Base-by-base conservation (phyloP, 805 yeast species). In the Nakazawaea peltata region DNA sequence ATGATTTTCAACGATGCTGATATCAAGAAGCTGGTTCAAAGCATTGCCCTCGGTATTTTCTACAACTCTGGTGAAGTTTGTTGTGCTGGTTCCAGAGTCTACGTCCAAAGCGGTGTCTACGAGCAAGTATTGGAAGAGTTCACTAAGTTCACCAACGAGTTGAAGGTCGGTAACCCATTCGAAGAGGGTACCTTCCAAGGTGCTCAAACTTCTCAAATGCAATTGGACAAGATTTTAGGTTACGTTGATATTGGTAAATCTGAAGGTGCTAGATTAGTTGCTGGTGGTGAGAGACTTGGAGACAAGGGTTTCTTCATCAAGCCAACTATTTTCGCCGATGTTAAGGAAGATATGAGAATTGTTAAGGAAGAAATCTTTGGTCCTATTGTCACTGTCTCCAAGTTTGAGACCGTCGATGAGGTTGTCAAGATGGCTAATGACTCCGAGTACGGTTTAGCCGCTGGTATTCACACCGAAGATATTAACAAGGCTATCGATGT, bases 61-160 rank as follows among this genome's bases (percentile, higher is more conserved):
- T 85, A 74, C 73, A 88, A 88, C 71, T 79, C 88, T 53, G 97
- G 97, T 63, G 95, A 90, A 67, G 88, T 85, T 40, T 88, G 97
- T 65, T 81, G 87, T 54, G 97, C 96, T 25, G 94, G 95, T 45
- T 86, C 96, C 38, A 78, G 97, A 63, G 65, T 87, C 45, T 83
- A 85, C 56, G 81, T 88, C 41, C 95, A 88, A 62, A 94, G 82
- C 45, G 72, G 74, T 25, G 68, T 86, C 48, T 84, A 88, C 61
- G 95, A 88, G 44, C 69, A 79, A 57, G 74, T 86, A 44, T 56
- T 86, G 39, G 68, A 63, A 24, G 77, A 69, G 45, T 74, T 83
- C 54, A 67, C 65, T 48, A 53, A 54, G 28, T 71, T 71, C 38
- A 71, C 77, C 32, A 71, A 73, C 41, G 54, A 52, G 42, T 57